These are phyloP conservation scores for Mucor racemosus DNA, from an alignment of 371 early-diverging fungal species.

Conservation along the genomic window DNA sequence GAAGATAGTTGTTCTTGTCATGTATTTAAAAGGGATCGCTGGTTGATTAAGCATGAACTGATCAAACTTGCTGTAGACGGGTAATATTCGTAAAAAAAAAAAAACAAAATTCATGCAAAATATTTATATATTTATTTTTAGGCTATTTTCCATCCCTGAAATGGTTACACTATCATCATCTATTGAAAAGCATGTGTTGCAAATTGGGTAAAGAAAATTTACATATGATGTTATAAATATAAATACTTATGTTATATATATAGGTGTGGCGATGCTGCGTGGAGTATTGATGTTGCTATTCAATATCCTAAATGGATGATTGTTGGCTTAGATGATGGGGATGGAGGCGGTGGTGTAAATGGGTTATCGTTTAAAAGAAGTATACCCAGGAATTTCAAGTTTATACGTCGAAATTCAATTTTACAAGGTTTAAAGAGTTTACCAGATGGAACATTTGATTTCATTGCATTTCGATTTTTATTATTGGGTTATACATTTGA, in stretches of 20 bases:
- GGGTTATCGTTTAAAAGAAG: not conserved
- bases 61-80: slow-evolving; percentile 44
- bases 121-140: slow-evolving; percentile 12
- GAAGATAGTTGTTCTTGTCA: not conserved
- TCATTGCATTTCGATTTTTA: slow-evolving; percentile 40
- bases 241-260: not conserved
- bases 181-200: slow-evolving; percentile 41
- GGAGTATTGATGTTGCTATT: slow-evolving; percentile 44
- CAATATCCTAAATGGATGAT: slow-evolving; percentile 40
- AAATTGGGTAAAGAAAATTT: slow-evolving; percentile 38
- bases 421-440: slow-evolving; percentile 33
- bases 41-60: slow-evolving; percentile 45
- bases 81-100: slow-evolving; percentile 26
- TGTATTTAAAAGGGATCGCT: slow-evolving; percentile 24
- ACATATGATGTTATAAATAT: not conserved
- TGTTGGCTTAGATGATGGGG: slow-evolving; percentile 39
- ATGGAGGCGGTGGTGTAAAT: slow-evolving; percentile 20
- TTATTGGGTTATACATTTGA: slow-evolving; percentile 28
- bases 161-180: slow-evolving; percentile 26
- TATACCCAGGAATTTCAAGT: slow-evolving; percentile 33
- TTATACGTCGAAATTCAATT: slow-evolving; percentile 24
- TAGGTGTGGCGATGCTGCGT: slow-evolving; percentile 48
- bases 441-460: slow-evolving; percentile 43
- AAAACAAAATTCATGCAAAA: slow-evolving; percentile 11
- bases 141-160: slow-evolving; percentile 36